Evolutionary conservation across 2,329 filamentous ascomycete genomes (phyloP).

Genomic region (Ophiosphaerella herpotricha): DNA sequence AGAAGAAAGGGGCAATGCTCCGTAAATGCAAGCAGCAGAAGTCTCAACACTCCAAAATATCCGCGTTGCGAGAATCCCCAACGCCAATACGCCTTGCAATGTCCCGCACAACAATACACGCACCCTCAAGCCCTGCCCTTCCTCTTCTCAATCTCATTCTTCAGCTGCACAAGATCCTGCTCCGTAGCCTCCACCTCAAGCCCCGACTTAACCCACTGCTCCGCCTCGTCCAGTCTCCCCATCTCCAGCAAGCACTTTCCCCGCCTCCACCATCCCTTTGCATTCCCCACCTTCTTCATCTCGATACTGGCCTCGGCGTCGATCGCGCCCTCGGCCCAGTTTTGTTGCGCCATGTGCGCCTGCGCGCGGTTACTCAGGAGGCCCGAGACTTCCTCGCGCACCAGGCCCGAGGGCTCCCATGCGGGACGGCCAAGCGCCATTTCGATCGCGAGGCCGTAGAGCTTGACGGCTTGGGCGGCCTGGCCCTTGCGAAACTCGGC

Average conservation of each 20-base stretch:
- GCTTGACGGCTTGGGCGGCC: constrained; percentile 74
- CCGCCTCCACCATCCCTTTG: constrained; percentile 92
- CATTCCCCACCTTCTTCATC: constrained; percentile 82
- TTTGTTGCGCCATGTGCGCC: constrained; percentile 79
- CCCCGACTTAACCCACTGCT: constrained; percentile 74
- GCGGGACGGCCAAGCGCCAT: constrained; percentile 82
- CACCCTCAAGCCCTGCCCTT: constrained; percentile 14
- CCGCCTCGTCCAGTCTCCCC: constrained; percentile 81
- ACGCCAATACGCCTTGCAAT: constrained; percentile 3
- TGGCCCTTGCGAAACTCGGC: constrained; percentile 77
- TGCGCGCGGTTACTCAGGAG: constrained; percentile 88
- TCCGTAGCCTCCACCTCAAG: constrained; percentile 78
- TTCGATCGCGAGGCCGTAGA: constrained; percentile 84
- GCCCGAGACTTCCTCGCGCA: constrained; percentile 80
- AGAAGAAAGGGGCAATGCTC: not conserved
- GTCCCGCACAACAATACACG: not conserved
- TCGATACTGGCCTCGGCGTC: constrained; percentile 90
- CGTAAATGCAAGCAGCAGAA: not conserved
- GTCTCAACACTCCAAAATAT: not conserved
- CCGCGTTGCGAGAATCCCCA: not conserved
- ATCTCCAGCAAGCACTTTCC: constrained; percentile 89
- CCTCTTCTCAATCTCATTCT: constrained; percentile 54
- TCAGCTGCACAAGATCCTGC: constrained; percentile 45
- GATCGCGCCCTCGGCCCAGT: constrained; percentile 83
- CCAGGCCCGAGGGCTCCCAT: constrained; percentile 86